These are phyloP conservation scores for Colletotrichum theobromicola DNA, from an alignment of 2,329 filamentous ascomycete genomes.

Conservation along the genomic window DNA sequence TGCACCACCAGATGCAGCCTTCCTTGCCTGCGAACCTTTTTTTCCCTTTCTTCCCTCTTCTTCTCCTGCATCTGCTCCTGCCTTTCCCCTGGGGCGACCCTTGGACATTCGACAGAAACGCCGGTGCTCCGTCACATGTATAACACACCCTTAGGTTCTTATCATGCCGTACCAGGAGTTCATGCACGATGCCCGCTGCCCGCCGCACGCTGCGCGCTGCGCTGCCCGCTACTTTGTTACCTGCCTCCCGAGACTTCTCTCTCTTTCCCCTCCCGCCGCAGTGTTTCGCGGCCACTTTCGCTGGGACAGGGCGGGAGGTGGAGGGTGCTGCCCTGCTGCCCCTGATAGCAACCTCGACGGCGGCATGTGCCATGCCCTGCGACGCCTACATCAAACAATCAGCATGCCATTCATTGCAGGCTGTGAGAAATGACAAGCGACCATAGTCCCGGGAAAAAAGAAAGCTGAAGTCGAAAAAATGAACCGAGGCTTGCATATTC, in stretches of 20 bases:
- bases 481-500: constrained; percentile 11
- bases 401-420: not conserved
- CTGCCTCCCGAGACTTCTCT: not conserved
- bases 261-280: not conserved
- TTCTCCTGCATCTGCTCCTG: not conserved
- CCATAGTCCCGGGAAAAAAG: not conserved
- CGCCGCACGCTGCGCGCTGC: constrained; percentile 4
- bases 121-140: constrained; percentile 18
- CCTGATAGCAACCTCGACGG: not conserved
- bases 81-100: not conserved
- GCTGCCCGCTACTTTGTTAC: not conserved
- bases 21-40: constrained; percentile 10
- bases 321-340: not conserved
- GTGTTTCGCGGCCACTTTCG: constrained; percentile 7
- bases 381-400: constrained; percentile 5
- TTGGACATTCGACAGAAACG: not conserved
- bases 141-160: constrained; percentile 3
- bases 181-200: constrained; percentile 23
- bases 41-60: not conserved
- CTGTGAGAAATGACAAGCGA: constrained; percentile 8
- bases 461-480: not conserved
- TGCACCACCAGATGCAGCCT: constrained; percentile 1
- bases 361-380: constrained; percentile 3
- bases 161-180: constrained; percentile 22
- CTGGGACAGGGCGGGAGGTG: not conserved